Conservation (phyloP, 1,284 basidiomycete genomes). For the Malassezia japonica region DNA sequence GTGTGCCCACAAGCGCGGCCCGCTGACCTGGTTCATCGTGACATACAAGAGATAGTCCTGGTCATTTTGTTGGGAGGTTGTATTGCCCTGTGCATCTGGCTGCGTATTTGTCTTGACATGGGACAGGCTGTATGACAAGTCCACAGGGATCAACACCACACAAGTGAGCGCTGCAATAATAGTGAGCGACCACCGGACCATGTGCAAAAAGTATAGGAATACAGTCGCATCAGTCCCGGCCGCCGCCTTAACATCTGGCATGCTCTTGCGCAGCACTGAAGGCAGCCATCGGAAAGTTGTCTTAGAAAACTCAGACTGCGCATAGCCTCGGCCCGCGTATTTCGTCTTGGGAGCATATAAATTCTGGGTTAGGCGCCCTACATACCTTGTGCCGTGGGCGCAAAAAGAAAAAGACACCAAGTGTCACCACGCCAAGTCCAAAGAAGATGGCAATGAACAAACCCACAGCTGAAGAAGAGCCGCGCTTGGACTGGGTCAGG, state of each 20-base stretch:
- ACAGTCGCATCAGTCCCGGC: conserved; percentile 74
- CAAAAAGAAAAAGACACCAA: conserved; percentile 34
- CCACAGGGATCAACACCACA: conserved; percentile 69
- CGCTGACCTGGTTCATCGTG: conserved; percentile 39
- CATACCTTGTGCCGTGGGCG: conserved; percentile 35
- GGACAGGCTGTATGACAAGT: conserved; percentile 49
- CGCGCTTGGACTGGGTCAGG: not conserved
- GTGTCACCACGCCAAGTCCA: conserved; percentile 26
- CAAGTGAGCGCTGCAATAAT: conserved; percentile 54
- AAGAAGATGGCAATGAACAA: conserved; percentile 30
- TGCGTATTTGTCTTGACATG: not conserved
- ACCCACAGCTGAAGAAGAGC: not conserved
- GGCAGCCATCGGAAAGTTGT: not conserved
- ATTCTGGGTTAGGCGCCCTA: conserved; percentile 50
- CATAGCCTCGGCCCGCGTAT: conserved; percentile 71
- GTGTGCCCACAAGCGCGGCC: conserved; percentile 41
- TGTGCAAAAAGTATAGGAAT: conserved; percentile 80
- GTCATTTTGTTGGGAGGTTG: not conserved
- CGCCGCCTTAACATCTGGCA: conserved; percentile 19
- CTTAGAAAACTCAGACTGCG: conserved; percentile 54
- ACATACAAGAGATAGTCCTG: conserved; percentile 27
- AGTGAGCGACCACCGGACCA: conserved; percentile 56
- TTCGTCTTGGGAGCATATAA: conserved; percentile 75
- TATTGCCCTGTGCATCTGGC: not conserved
- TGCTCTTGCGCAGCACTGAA: not conserved